A percentile compares a stretch with the other conserved stretches of the same genome.
Evolutionary conservation across 148 eudicot genomes (phyloP).

Genomic region (Vaccinium darrowii): DNA sequence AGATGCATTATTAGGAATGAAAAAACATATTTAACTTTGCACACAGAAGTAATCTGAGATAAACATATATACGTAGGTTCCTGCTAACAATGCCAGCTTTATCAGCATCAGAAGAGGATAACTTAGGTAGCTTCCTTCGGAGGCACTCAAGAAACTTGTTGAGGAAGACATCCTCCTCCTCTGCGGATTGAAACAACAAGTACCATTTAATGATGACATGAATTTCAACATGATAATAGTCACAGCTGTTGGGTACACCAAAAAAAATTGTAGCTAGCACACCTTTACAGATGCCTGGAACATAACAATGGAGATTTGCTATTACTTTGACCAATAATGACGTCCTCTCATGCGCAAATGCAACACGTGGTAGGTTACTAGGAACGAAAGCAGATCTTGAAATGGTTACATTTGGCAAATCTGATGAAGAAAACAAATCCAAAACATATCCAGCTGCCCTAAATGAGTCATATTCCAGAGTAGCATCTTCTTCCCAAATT

Average conservation of each 20-base stretch:
- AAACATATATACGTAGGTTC: constrained; percentile 58
- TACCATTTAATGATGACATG: constrained; percentile 11
- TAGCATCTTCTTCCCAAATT: constrained; percentile 67
- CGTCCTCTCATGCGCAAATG: constrained; percentile 87
- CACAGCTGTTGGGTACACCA: constrained; percentile 1
- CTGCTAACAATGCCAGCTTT: constrained; percentile 55
- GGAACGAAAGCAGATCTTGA: constrained; percentile 44
- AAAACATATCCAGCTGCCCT: constrained; percentile 62
- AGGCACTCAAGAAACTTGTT: constrained; percentile 70
- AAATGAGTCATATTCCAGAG: constrained; percentile 74
- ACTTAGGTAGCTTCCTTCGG: constrained; percentile 41
- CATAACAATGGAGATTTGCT: constrained; percentile 97
- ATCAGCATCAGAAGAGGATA: constrained; percentile 39
- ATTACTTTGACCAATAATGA: constrained; percentile 89
- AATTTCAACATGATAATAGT: constrained; percentile 1
- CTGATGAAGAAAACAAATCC: constrained; percentile 35
- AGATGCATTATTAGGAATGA: constrained; percentile 19
- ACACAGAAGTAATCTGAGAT: constrained; percentile 3
- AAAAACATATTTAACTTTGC: constrained; percentile 2
- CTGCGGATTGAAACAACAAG: constrained; percentile 41
- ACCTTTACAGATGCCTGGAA: constrained; percentile 92
- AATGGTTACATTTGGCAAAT: constrained; percentile 26
- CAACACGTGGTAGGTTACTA: constrained; percentile 46
- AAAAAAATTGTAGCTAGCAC: constrained; percentile 11
- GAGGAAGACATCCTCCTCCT: constrained; percentile 83